These are phyloP conservation scores for Tremellales sp. DNA, from an alignment of 1,284 basidiomycete genomes.

Conservation along the genomic window DNA sequence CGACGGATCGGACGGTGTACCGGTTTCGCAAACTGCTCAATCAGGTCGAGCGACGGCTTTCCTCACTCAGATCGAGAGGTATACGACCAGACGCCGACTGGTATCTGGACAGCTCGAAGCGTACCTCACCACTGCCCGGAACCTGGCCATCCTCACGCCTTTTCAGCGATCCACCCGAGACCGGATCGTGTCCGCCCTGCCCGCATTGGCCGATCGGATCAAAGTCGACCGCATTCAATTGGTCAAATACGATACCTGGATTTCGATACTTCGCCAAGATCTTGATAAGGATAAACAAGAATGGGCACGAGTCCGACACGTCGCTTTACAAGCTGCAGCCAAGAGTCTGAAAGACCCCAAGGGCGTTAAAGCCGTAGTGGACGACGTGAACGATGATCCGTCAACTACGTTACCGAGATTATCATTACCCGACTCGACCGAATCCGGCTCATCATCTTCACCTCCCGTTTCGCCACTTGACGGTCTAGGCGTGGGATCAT, in stretches of 20 bases:
- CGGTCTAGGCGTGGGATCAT: slow-evolving; percentile 5
- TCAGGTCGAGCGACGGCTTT: background rate
- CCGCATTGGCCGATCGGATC: slow-evolving; percentile 63
- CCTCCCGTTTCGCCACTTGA: background rate
- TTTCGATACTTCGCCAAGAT: slow-evolving; percentile 68
- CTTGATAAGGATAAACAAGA: slow-evolving; percentile 66
- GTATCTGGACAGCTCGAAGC: slow-evolving; percentile 55
- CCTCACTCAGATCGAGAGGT: background rate
- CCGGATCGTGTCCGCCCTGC: slow-evolving; percentile 61
- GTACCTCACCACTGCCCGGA: slow-evolving; percentile 69
- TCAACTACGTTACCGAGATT: background rate
- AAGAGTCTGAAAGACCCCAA: slow-evolving; percentile 46
- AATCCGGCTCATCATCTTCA: background rate
- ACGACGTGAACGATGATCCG: slow-evolving; percentile 17
- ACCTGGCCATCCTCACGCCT: slow-evolving; percentile 79
- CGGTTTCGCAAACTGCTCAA: background rate
- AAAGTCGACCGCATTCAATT: slow-evolving; percentile 66
- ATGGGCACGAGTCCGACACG: slow-evolving; percentile 62
- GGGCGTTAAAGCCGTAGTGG: slow-evolving; percentile 20
- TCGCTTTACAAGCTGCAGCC: slow-evolving; percentile 67
- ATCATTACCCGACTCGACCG: background rate
- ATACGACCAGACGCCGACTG: slow-evolving; percentile 4
- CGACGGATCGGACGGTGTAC: background rate
- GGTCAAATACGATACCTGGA: slow-evolving; percentile 67
- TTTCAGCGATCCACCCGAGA: slow-evolving; percentile 80